Percentiles rank a stretch among this genome's conserved stretches.
These are phyloP conservation scores for Houttuynia cordata DNA, from an alignment of 164 flowering plant species.

Conservation along the genomic window DNA sequence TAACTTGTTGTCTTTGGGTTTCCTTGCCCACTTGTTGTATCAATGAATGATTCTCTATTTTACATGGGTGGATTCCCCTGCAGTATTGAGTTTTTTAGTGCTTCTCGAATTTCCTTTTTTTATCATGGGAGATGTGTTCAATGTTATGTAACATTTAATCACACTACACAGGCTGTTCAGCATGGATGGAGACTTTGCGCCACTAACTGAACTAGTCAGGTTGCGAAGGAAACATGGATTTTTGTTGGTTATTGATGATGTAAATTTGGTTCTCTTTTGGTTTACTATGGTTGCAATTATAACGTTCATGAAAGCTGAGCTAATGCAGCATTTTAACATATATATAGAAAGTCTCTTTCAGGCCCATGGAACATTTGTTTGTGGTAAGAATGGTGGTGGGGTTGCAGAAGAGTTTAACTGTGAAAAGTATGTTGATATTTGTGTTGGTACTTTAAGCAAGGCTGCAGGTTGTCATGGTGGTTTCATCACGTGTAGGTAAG, in stretches of 20 bases:
- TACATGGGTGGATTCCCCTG: no score
- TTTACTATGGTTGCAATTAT: neutral
- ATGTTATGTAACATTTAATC: neutral
- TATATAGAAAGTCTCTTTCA: neutral
- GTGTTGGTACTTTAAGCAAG: conserved; percentile 87
- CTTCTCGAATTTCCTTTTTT: no score
- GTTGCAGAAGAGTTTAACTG: conserved; percentile 73
- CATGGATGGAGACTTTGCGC: conserved; percentile 99
- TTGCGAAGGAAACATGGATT: conserved; percentile 74
- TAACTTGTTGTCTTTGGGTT: no score
- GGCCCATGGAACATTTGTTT: conserved; percentile 71
- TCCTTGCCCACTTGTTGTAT: no score
- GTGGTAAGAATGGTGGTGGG: conserved; percentile 84
- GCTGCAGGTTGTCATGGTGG: conserved; percentile 97
- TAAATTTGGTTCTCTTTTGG: conserved; percentile 23
- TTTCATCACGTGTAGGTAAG: conserved; percentile 90
- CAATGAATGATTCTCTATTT: no score
- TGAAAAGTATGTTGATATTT: conserved; percentile 77
- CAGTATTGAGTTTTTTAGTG: no score
- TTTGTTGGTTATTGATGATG: conserved; percentile 92
- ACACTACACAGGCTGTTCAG: conserved; percentile 69
- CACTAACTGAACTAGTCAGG: conserved; percentile 54
- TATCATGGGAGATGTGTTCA: neutral
- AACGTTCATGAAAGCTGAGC: neutral
- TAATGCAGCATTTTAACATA: neutral